These are phyloP conservation scores for Mycosarcoma mackinlayi DNA, from an alignment of 1,284 basidiomycete genomes.

Conservation along the genomic window DNA sequence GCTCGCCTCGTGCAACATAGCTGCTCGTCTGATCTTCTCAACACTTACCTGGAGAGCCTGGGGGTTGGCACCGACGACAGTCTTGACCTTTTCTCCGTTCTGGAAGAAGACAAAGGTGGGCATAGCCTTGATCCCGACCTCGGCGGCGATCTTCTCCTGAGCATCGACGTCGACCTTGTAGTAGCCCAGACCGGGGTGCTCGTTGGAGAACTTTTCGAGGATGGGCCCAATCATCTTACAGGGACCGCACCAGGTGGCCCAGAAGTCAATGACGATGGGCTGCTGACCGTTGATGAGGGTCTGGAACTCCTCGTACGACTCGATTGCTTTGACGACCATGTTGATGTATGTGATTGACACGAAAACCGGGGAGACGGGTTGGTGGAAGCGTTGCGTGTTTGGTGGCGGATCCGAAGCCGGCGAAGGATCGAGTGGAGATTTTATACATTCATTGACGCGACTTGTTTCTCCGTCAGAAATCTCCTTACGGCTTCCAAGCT, in stretches of 20 bases:
- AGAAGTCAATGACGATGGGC: conserved; percentile 67
- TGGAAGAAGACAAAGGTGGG: conserved; percentile 82
- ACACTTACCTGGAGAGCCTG: conserved; percentile 71
- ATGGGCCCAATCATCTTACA: conserved; percentile 83
- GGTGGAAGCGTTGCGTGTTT: not conserved
- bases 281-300: conserved; percentile 73
- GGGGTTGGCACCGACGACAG: conserved; percentile 76
- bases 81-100: conserved; percentile 75
- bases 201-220: conserved; percentile 77
- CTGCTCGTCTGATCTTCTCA: not conserved
- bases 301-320: conserved; percentile 74
- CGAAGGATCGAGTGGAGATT: too few relatives aligned
- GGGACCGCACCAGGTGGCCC: conserved; percentile 69
- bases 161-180: conserved; percentile 77
- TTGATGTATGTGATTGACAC: conserved; percentile 9
- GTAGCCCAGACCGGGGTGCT: conserved; percentile 72
- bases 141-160: conserved; percentile 72
- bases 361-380: too few relatives aligned
- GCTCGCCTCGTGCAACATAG: not conserved
- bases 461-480: too few relatives aligned
- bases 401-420: not conserved
- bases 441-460: too few relatives aligned
- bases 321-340: conserved; percentile 72
- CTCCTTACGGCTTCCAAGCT: too few relatives aligned
- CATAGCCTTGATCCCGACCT: conserved; percentile 82